These are phyloP conservation scores for Penicillium frequentans DNA, from an alignment of 2,329 filamentous ascomycete genomes.

Conservation along the genomic window DNA sequence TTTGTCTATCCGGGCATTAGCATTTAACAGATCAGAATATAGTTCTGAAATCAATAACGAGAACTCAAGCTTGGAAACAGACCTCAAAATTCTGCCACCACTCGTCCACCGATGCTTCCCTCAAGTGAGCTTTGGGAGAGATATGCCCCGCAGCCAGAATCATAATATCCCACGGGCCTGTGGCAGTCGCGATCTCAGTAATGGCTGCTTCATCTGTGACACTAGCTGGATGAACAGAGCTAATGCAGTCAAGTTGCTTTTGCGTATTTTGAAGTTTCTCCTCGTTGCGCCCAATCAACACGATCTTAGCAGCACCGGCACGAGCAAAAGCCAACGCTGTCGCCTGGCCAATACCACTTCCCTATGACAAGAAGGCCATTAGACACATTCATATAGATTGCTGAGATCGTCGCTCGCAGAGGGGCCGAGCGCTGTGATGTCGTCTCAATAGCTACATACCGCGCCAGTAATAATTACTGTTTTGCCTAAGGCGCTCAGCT, in stretches of 20 bases:
- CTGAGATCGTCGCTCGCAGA: not conserved
- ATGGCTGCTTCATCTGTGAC: slow-evolving; percentile 7
- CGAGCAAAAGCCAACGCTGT: slow-evolving; percentile 8
- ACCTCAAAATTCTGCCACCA: not conserved
- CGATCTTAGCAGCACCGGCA: slow-evolving; percentile 5
- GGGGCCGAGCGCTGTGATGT: not conserved
- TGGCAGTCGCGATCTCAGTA: not conserved
- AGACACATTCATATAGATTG: too few species aligned
- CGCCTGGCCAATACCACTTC: slow-evolving; percentile 11
- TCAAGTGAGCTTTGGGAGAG: not conserved
- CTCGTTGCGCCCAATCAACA: slow-evolving; percentile 8
- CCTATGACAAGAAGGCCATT: not conserved
- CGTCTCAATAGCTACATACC: not conserved
- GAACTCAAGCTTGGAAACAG: not conserved
- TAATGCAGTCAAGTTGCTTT: not conserved
- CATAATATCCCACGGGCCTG: not conserved
- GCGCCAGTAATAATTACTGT: slow-evolving; percentile 28
- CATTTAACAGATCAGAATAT: not conserved
- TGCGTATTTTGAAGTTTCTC: slow-evolving; percentile 1
- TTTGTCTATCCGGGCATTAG: slow-evolving; percentile 11
- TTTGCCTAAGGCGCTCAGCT: slow-evolving; percentile 23
- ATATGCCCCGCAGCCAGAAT: not conserved
- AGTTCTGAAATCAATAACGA: too few species aligned
- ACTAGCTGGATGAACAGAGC: not conserved
- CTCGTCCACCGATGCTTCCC: not conserved